These are phyloP conservation scores for Penicillium antarcticum DNA, from an alignment of 495 filamentous ascomycete genomes.

Conservation along the genomic window DNA sequence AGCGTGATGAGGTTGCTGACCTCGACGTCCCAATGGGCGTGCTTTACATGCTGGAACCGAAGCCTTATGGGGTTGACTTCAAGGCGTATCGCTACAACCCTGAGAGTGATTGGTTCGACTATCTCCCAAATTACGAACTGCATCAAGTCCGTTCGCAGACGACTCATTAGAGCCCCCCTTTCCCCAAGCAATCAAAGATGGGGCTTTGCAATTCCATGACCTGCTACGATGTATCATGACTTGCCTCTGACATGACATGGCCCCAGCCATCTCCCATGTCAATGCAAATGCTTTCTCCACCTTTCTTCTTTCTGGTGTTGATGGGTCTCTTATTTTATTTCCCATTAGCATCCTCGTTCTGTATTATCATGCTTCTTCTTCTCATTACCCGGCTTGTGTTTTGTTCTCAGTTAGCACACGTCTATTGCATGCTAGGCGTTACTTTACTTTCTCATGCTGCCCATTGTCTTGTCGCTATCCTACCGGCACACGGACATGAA, in stretches of 20 bases:
- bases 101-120: constrained; percentile 72
- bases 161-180: not conserved
- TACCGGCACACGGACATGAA: not conserved
- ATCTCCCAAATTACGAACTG: constrained; percentile 72
- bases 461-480: not conserved
- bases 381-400: not conserved
- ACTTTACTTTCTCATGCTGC: constrained; percentile 7
- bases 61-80: constrained; percentile 96
- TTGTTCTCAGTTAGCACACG: constrained; percentile 1
- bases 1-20: constrained; percentile 84
- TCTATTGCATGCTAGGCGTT: constrained; percentile 15
- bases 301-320: not conserved
- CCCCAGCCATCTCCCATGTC: not conserved
- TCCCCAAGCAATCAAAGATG: not conserved
- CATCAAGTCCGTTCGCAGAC: constrained; percentile 41
- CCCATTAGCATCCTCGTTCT: not conserved
- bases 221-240: constrained; percentile 21
- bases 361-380: constrained; percentile 8
- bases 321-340: not conserved
- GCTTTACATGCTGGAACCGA: constrained; percentile 90
- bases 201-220: constrained; percentile 8
- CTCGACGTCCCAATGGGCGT: constrained; percentile 90
- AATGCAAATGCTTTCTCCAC: not conserved
- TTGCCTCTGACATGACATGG: not conserved
- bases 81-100: constrained; percentile 88